Conservation (phyloP, 2,329 filamentous ascomycete species). For the Cercospora zeae-maydis region DNA sequence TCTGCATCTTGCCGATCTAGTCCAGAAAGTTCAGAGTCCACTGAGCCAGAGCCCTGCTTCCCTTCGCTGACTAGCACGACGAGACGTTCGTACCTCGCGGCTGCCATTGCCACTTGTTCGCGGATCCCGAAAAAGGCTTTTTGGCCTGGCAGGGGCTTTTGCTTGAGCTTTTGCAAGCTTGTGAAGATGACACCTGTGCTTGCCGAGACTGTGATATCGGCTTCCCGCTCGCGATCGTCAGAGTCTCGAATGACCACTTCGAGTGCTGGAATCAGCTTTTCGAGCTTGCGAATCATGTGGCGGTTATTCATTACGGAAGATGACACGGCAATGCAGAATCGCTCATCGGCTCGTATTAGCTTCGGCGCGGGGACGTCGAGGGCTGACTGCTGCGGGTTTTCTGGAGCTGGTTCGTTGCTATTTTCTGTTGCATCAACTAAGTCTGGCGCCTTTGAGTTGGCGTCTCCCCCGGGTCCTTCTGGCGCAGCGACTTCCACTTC, state of each 20-base stretch:
- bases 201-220: slow-evolving; percentile 71
- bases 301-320: not conserved
- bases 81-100: slow-evolving; percentile 62
- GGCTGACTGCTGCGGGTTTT: not conserved
- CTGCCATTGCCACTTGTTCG: slow-evolving; percentile 53
- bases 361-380: not conserved
- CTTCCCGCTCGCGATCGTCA: slow-evolving; percentile 45
- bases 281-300: slow-evolving; percentile 45
- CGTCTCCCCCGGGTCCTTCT: not conserved
- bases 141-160: slow-evolving; percentile 65
- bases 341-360: not conserved
- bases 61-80: slow-evolving; percentile 59
- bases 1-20: slow-evolving; percentile 35
- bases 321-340: not conserved
- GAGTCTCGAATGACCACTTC: slow-evolving; percentile 59
- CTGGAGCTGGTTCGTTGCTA: not conserved
- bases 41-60: slow-evolving; percentile 18
- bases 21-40: slow-evolving; percentile 27
- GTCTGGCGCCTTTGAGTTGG: too few relatives aligned
- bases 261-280: slow-evolving; percentile 48
- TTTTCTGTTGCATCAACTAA: not conserved
- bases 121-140: slow-evolving; percentile 47
- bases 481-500: not conserved
- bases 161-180: slow-evolving; percentile 67
- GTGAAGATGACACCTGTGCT: slow-evolving; percentile 66